A percentile compares a stretch with the other conserved stretches of the same genome.
Evolutionary conservation across 352 stramenopile species (phyloP).

Genomic region (Globisporangium ultimum): DNA sequence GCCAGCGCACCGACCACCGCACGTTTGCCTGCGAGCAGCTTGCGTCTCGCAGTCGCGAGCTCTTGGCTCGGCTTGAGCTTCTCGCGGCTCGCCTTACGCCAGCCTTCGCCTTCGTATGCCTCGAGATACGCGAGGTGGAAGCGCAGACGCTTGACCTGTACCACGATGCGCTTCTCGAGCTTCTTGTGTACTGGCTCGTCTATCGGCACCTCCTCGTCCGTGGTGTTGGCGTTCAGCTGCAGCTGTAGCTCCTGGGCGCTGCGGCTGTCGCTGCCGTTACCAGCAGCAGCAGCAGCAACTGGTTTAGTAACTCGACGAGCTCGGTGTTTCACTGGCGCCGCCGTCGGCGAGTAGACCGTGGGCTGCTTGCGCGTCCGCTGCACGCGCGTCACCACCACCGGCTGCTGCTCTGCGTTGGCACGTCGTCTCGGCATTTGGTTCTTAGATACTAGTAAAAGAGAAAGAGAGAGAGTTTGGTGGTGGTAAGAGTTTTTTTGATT

Average conservation of each 20-base stretch:
- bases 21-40: constrained; percentile 56
- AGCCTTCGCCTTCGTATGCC: constrained; percentile 80
- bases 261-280: background rate
- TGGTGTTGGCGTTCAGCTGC: background rate
- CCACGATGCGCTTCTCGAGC: constrained; percentile 11
- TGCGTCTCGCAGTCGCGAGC: constrained; percentile 41
- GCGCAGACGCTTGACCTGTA: constrained; percentile 45
- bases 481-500: no score
- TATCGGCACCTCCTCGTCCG: background rate
- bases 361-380: constrained; percentile 16
- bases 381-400: background rate
- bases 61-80: constrained; percentile 83
- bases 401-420: background rate
- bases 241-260: background rate
- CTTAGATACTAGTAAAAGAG: no score
- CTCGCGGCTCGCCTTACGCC: constrained; percentile 66
- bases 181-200: constrained; percentile 13
- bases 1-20: constrained; percentile 40
- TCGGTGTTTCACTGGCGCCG: background rate
- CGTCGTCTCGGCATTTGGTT: no score
- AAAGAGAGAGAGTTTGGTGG: no score
- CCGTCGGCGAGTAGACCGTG: constrained; percentile 19
- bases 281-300: background rate
- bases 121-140: constrained; percentile 81
- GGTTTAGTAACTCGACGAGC: background rate